phyloP scores from a whole-genome alignment of 73 alveolate genomes.

The Paraurostyla sp. region DNA sequence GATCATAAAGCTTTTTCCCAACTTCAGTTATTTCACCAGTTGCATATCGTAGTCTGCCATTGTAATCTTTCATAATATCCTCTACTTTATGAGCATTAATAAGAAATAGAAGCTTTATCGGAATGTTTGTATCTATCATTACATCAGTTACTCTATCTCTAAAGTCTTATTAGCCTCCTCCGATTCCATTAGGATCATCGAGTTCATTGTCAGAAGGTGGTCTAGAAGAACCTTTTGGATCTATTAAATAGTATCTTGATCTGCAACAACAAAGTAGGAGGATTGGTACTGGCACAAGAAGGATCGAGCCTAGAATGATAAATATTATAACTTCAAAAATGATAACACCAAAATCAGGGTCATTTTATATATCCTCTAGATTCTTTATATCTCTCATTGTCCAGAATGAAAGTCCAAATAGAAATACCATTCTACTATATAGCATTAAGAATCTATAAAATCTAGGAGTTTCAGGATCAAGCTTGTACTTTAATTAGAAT shows the following conservation, averaged over 20 bases:
- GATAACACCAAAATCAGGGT: not conserved
- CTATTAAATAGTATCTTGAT: not conserved
- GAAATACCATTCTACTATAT: constrained; percentile 2
- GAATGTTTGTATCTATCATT: constrained; percentile 43
- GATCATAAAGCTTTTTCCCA: constrained; percentile 18
- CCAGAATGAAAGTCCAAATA: constrained; percentile 7
- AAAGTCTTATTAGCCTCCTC: not conserved
- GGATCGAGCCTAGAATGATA: constrained; percentile 8
- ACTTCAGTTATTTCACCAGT: constrained; percentile 23
- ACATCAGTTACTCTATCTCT: constrained; percentile 11
- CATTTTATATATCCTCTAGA: not conserved
- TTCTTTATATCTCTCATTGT: not conserved
- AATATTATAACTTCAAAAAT: not conserved
- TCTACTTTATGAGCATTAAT: constrained; percentile 21
- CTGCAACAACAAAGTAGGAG: not conserved
- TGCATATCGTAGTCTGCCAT: not conserved
- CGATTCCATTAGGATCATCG: constrained; percentile 9
- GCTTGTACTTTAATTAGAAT: constrained; percentile 26
- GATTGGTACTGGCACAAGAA: constrained; percentile 41
- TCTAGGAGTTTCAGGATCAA: constrained; percentile 40
- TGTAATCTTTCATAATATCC: not conserved
- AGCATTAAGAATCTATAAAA: constrained; percentile 28
- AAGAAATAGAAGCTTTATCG: constrained; percentile 16
- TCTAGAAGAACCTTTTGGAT: constrained; percentile 27
- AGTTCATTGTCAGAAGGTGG: not conserved